Percentiles rank a stretch among this genome's conserved stretches.
Evolutionary conservation across 257 asterid genomes (phyloP).

Genomic region (Petunia secreta): DNA sequence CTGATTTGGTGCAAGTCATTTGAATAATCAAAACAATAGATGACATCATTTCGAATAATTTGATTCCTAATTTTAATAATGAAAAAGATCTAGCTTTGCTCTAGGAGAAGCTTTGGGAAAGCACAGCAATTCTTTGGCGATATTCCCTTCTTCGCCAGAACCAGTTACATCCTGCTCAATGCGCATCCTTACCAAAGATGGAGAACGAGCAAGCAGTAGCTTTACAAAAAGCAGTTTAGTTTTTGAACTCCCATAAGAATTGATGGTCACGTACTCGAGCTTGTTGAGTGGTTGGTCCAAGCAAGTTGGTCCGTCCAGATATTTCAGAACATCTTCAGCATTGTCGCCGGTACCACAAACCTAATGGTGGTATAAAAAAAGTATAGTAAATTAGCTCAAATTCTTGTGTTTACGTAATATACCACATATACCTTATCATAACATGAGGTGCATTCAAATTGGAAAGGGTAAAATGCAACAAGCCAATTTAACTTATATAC

Average conservation of each 20-base stretch:
- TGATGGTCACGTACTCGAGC: not conserved
- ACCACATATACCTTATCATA: not conserved
- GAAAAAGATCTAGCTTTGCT: no score
- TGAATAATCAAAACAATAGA: no score
- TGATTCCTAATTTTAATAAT: no score
- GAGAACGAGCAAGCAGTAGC: not conserved
- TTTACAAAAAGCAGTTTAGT: not conserved
- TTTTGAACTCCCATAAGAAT: not conserved
- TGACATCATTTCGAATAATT: no score
- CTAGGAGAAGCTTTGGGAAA: slow-evolving; percentile 7
- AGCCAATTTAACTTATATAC: no score
- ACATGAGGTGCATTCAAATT: no score
- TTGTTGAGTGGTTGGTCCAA: not conserved
- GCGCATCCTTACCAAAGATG: not conserved
- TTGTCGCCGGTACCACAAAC: not conserved
- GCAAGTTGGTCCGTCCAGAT: not conserved
- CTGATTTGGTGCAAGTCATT: no score
- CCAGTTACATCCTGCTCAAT: not conserved
- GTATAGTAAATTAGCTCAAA: not conserved
- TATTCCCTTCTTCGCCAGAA: not conserved
- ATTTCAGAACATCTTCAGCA: not conserved
- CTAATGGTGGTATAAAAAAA: not conserved
- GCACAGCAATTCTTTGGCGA: not conserved
- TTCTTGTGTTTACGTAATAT: not conserved
- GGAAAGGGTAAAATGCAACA: no score